Conservation (phyloP, 2,329 filamentous ascomycete genomes). For the Pseudohalonectria lignicola region DNA sequence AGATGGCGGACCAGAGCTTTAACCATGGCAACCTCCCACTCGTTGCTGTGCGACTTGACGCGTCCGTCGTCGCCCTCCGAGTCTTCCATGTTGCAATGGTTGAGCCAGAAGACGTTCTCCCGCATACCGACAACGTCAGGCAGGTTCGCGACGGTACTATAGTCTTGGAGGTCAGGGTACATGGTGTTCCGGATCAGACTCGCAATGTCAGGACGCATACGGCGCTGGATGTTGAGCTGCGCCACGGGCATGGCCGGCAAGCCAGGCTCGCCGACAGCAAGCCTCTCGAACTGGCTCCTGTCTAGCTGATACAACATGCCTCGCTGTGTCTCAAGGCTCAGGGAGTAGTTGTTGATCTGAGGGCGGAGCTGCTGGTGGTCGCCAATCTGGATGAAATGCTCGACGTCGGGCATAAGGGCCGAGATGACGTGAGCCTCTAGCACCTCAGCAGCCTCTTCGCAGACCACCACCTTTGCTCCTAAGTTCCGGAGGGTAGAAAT, state of each 20-base stretch:
- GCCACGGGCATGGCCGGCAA: constrained; percentile 16
- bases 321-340: constrained; percentile 36
- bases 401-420: constrained; percentile 44
- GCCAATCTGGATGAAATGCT: constrained; percentile 53
- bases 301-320: constrained; percentile 44
- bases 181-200: constrained; percentile 43
- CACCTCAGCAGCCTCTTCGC: constrained; percentile 60
- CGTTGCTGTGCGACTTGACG: constrained; percentile 39
- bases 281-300: constrained; percentile 49
- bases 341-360: constrained; percentile 40
- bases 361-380: constrained; percentile 54
- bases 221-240: constrained; percentile 44
- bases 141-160: constrained; percentile 20
- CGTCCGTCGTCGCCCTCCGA: constrained; percentile 17
- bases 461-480: constrained; percentile 45
- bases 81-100: constrained; percentile 41
- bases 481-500: constrained; percentile 36
- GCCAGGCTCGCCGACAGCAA: constrained; percentile 17
- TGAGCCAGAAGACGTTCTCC: constrained; percentile 46
- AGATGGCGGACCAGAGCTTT: constrained; percentile 53
- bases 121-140: constrained; percentile 43
- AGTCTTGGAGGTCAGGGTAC: constrained; percentile 46
- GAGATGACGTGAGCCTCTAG: constrained; percentile 53
- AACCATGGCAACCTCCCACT: constrained; percentile 54
- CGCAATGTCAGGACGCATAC: constrained; percentile 56